Conservation (phyloP, 495 filamentous ascomycete genomes). For the Neurospora sp. region DNA sequence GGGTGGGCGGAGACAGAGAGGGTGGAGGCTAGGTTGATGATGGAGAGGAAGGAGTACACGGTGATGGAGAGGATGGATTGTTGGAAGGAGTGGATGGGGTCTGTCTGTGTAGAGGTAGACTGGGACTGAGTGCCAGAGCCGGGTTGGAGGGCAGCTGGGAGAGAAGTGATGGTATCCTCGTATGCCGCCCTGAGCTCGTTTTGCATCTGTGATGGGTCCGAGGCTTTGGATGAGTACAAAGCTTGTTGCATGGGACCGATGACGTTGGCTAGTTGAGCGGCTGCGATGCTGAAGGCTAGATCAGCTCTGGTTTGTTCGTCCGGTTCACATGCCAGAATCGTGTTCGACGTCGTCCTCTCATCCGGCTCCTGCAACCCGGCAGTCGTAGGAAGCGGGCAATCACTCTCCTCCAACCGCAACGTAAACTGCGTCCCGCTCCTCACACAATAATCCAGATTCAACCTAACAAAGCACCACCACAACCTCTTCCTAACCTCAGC, state of each 20-base stretch:
- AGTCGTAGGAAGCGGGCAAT: constrained; percentile 9
- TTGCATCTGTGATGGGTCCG: constrained; percentile 1
- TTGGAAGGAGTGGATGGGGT: constrained; percentile 9
- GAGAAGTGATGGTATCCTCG: constrained; percentile 2
- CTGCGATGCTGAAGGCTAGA: constrained; percentile 3
- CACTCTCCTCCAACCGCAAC: constrained; percentile 8
- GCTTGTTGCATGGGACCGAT: constrained; percentile 9
- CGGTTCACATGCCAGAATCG: not conserved
- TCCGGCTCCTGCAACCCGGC: constrained; percentile 1
- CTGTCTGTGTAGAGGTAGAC: not conserved
- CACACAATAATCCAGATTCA: constrained; percentile 14
- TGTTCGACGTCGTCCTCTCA: not conserved
- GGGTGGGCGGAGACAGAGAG: not conserved
- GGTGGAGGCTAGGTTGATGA: constrained; percentile 1
- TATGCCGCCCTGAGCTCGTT: not conserved
- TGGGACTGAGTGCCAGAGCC: not conserved
- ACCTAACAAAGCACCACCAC: constrained; percentile 8
- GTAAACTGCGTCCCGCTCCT: constrained; percentile 14
- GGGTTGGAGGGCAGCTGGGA: not conserved
- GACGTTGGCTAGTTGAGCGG: constrained; percentile 7
- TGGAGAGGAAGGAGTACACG: constrained; percentile 9
- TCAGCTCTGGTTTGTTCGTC: constrained; percentile 2
- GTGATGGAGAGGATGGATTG: constrained; percentile 6
- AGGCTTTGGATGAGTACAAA: constrained; percentile 2
- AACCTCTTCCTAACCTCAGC: constrained; percentile 13